A percentile compares a stretch with the other conserved stretches of the same genome.
Evolutionary conservation across 176 grass and related monocot genomes (phyloP).

Genomic region (Cenchrus americanus): DNA sequence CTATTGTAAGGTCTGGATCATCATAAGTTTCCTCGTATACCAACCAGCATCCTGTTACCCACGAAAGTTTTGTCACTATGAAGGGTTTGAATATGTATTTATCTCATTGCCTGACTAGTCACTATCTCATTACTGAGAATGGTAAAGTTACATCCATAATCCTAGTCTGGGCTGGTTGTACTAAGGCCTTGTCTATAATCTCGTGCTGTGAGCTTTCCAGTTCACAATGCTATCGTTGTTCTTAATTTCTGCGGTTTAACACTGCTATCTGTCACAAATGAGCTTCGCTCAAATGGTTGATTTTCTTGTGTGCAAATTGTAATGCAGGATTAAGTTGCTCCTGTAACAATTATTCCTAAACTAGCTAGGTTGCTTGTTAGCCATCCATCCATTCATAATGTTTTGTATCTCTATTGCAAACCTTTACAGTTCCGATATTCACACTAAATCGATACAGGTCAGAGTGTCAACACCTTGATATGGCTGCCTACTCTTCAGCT

Average conservation of each 20-base stretch:
- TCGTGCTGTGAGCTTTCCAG: not conserved
- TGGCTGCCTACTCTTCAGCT: not conserved
- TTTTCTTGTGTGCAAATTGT: not conserved
- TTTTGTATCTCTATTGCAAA: not conserved
- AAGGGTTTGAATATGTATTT: not conserved
- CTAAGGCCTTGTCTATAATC: not conserved
- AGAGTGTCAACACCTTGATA: not conserved
- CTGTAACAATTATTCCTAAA: not conserved
- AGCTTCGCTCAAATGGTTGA: not conserved
- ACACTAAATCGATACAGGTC: conserved; percentile 11
- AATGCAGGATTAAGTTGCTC: not conserved
- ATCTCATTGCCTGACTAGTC: not conserved
- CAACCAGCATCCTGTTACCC: not conserved
- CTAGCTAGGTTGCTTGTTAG: not conserved
- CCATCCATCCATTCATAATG: not conserved
- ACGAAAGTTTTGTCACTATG: conserved; percentile 9
- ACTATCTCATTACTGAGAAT: not conserved
- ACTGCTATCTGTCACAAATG: not conserved
- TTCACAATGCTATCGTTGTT: not conserved
- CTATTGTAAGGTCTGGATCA: conserved; percentile 19
- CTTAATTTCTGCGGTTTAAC: not conserved
- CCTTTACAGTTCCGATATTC: not conserved
- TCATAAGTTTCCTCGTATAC: not conserved
- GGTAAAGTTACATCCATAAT: not conserved
- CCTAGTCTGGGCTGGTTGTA: not conserved